Percentiles rank a stretch among this genome's conserved stretches.
phyloP scores from a whole-genome alignment of 2,329 filamentous ascomycete species.

The Cercospora sp. region DNA sequence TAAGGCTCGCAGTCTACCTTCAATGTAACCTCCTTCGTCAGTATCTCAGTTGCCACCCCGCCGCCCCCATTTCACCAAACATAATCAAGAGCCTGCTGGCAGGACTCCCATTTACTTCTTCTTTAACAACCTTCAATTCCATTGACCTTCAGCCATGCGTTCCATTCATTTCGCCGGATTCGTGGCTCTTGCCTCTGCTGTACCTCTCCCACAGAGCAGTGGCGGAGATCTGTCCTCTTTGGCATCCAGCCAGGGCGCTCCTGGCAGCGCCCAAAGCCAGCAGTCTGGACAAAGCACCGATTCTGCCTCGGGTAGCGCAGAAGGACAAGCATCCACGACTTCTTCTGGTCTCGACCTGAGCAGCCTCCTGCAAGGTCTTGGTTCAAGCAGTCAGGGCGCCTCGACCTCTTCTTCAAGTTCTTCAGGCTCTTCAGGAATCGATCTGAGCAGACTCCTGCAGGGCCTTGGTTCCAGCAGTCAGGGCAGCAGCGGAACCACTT shows the following conservation, averaged over 20 bases:
- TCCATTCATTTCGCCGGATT: not conserved
- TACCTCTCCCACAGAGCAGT: not conserved
- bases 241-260: not conserved
- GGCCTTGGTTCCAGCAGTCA: not conserved
- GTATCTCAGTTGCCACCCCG: not conserved
- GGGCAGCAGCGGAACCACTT: not conserved
- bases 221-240: not conserved
- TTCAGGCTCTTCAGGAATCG: not conserved
- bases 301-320: not conserved
- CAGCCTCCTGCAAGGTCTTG: not conserved
- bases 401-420: not conserved
- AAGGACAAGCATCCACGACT: not conserved
- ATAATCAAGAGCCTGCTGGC: constrained; percentile 2
- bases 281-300: not conserved
- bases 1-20: not conserved
- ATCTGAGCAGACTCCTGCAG: not conserved
- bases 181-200: constrained; percentile 4
- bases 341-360: not conserved
- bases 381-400: not conserved
- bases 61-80: not conserved
- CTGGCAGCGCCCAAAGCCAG: not conserved
- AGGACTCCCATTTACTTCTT: not conserved
- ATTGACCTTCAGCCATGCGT: not conserved
- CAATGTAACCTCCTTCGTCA: not conserved
- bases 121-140: not conserved